phyloP scores from a whole-genome alignment of 1,284 basidiomycete species.

The Pterula multifida region DNA sequence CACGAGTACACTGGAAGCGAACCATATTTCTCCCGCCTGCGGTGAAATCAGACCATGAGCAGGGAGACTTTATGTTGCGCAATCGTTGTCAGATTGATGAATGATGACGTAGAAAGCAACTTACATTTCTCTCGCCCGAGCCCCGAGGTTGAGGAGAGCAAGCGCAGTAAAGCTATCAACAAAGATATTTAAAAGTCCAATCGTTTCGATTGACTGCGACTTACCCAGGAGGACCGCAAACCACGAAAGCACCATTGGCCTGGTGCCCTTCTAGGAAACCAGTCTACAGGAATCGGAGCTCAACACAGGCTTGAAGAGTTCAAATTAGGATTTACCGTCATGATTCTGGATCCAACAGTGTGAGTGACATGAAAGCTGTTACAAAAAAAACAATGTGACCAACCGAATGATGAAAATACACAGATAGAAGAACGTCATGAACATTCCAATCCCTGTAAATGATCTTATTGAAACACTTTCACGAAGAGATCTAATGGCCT shows the following conservation, averaged over 20 bases:
- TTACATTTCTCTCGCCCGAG: conserved; percentile 25
- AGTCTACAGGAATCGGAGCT: conserved; percentile 18
- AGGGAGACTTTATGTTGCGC: conserved; percentile 19
- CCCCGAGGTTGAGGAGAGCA: conserved; percentile 33
- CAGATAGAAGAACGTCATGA: conserved; percentile 40
- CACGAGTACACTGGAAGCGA: conserved; percentile 25
- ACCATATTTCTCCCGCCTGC: conserved; percentile 35
- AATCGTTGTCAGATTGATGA: too few relatives aligned
- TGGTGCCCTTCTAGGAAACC: conserved; percentile 38
- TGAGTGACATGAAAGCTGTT: conserved; percentile 3
- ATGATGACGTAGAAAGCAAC: conserved; percentile 9
- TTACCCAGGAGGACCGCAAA: conserved; percentile 30
- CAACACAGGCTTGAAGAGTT: neutral
- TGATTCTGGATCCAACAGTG: conserved; percentile 19
- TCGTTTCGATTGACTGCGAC: neutral
- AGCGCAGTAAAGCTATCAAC: conserved; percentile 30
- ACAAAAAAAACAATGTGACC: conserved; percentile 9
- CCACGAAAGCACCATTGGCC: conserved; percentile 37
- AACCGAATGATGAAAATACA: conserved; percentile 36
- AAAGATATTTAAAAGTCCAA: too few relatives aligned
- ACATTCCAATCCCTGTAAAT: conserved; percentile 29
- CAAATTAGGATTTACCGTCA: conserved; percentile 21
- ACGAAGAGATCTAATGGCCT: conserved; percentile 1
- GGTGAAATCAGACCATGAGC: conserved; percentile 25
- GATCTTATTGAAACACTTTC: neutral